phyloP scores from a whole-genome alignment of 805 yeast genomes.

The Myxozyma vanderwaltii region DNA sequence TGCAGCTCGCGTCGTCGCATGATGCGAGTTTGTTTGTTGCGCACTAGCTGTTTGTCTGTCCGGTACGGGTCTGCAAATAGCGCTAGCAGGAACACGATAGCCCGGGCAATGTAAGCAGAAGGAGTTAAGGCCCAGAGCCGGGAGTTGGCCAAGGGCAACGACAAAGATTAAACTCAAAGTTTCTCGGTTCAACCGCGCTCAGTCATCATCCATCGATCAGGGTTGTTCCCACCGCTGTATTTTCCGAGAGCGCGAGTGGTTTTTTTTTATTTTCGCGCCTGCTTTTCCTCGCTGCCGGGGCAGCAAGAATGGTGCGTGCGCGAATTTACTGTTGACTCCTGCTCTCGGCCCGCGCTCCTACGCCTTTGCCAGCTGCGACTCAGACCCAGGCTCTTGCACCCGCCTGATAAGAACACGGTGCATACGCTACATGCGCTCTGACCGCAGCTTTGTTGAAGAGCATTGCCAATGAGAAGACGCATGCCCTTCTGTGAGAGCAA shows the following conservation, averaged over 20 bases:
- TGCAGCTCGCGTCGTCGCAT: neutral
- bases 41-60: no score
- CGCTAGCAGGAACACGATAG: neutral
- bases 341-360: neutral
- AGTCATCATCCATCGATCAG: neutral
- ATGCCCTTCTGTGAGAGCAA: no score
- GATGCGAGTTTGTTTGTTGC: neutral
- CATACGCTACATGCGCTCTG: neutral
- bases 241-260: no score
- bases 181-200: no score
- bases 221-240: no score
- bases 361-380: neutral
- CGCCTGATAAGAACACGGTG: neutral
- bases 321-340: neutral
- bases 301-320: conserved; percentile 1
- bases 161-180: neutral
- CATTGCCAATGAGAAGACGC: neutral
- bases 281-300: neutral
- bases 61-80: neutral
- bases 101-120: neutral
- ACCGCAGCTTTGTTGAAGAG: neutral
- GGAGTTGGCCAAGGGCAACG: neutral
- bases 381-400: neutral
- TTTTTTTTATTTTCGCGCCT: neutral
- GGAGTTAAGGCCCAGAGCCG: conserved; percentile 2